Percentiles rank a stretch among this genome's conserved stretches.
phyloP scores from a whole-genome alignment of 495 filamentous ascomycete genomes.

The Patellaria atrata region DNA sequence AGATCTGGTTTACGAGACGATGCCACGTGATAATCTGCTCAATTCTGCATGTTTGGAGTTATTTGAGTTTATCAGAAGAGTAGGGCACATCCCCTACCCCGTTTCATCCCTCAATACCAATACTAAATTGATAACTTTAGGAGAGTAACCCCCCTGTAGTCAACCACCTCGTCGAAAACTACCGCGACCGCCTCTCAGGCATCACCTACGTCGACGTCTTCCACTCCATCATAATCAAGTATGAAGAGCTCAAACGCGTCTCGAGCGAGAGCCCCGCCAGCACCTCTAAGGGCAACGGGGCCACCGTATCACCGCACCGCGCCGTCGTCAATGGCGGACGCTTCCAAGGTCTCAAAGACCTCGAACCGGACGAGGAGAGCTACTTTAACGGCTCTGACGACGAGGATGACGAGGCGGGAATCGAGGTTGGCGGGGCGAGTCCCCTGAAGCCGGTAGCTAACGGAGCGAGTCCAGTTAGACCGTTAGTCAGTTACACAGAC shows the following conservation, averaged over 20 bases:
- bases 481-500: slow-evolving; percentile 80
- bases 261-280: slow-evolving; percentile 34
- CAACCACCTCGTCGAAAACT: slow-evolving; percentile 74
- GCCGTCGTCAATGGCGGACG: slow-evolving; percentile 43
- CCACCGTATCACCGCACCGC: neutral
- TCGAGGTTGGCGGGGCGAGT: too few relatives aligned
- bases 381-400: slow-evolving; percentile 90
- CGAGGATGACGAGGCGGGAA: slow-evolving; percentile 55
- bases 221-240: slow-evolving; percentile 53
- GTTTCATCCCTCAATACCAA: slow-evolving; percentile 4
- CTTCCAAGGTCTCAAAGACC: slow-evolving; percentile 64
- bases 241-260: slow-evolving; percentile 46
- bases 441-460: slow-evolving; percentile 20
- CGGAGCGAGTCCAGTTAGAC: slow-evolving; percentile 47
- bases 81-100: slow-evolving; percentile 3
- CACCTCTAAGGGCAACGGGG: slow-evolving; percentile 18
- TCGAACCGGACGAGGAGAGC: slow-evolving; percentile 78
- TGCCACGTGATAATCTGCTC: slow-evolving; percentile 90
- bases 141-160: slow-evolving; percentile 74
- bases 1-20: slow-evolving; percentile 73
- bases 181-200: slow-evolving; percentile 61
- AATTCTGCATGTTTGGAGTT: slow-evolving; percentile 94
- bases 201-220: slow-evolving; percentile 87
- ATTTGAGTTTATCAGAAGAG: slow-evolving; percentile 72
- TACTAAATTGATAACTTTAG: slow-evolving; percentile 21